Evolutionary conservation across 768 basidiomycete genomes (phyloP).

Genomic region (Termitomyces sp.): DNA sequence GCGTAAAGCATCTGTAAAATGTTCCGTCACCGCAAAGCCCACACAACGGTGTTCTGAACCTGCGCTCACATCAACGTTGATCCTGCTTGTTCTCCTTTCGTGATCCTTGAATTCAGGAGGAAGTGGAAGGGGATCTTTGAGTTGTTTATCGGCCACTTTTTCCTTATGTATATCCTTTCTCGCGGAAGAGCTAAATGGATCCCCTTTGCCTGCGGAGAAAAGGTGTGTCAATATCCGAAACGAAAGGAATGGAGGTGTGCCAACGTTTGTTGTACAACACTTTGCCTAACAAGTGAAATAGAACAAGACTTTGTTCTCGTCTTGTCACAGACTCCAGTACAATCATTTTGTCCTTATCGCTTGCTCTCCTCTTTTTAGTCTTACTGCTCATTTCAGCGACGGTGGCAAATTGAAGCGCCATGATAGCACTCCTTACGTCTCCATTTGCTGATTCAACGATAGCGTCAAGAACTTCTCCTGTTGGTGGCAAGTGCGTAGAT

Average conservation of each 20-base stretch:
- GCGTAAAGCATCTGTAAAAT: constrained; percentile 43
- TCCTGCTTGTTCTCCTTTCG: constrained; percentile 61
- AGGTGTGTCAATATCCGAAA: neutral
- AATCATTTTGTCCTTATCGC: constrained; percentile 19
- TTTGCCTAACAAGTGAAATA: constrained; percentile 93
- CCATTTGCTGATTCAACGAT: constrained; percentile 81
- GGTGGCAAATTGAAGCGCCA: constrained; percentile 87
- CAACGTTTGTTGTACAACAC: constrained; percentile 93
- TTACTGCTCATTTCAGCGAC: constrained; percentile 30
- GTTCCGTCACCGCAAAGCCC: neutral
- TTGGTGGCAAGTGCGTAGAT: constrained; percentile 29
- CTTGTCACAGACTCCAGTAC: constrained; percentile 72
- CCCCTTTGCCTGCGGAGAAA: constrained; percentile 58
- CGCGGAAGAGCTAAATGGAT: constrained; percentile 50
- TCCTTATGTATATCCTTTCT: constrained; percentile 62
- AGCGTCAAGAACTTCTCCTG: constrained; percentile 65
- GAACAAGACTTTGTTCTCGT: constrained; percentile 76
- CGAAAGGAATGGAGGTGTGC: constrained; percentile 15
- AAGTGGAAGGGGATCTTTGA: constrained; percentile 50
- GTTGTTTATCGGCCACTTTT: constrained; percentile 44
- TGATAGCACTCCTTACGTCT: constrained; percentile 90
- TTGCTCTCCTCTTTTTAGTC: constrained; percentile 29
- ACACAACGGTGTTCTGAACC: neutral
- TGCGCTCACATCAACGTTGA: constrained; percentile 63
- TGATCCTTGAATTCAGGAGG: constrained; percentile 57